phyloP scores from a whole-genome alignment of 768 basidiomycete species.

The Mycena capillaripes region DNA sequence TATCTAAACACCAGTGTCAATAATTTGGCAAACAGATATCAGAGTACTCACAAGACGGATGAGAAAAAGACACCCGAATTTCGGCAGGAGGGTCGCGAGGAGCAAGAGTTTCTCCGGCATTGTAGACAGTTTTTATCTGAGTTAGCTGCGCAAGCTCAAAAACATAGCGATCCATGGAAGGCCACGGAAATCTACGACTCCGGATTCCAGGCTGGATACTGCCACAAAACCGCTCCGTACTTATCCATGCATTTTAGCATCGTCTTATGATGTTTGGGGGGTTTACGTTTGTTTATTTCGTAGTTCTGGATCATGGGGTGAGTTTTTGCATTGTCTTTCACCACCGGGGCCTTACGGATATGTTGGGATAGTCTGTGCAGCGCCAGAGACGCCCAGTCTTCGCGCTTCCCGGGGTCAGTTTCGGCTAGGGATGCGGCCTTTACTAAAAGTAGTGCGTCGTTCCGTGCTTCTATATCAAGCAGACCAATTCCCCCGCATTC shows the following conservation, averaged over 20 bases:
- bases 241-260: too few species aligned
- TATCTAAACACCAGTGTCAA: too few species aligned
- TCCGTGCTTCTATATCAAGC: too few species aligned
- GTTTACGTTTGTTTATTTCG: too few species aligned
- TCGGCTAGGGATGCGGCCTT: not conserved
- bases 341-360: not conserved
- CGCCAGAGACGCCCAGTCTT: too few species aligned
- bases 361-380: not conserved
- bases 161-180: conserved; percentile 45
- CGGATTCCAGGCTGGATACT: conserved; percentile 43
- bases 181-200: conserved; percentile 49
- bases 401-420: not conserved
- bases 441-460: not conserved
- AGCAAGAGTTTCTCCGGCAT: too few species aligned
- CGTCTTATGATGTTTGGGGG: too few species aligned
- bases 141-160: conserved; percentile 47
- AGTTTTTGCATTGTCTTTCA: not conserved
- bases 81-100: too few species aligned
- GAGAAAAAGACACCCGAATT: too few species aligned
- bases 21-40: too few species aligned
- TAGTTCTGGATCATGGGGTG: too few species aligned
- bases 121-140: conserved; percentile 49
- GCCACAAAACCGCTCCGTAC: conserved; percentile 57
- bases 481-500: not conserved
- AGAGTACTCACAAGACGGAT: too few species aligned